Conservation (phyloP, 495 filamentous ascomycete genomes). For the Beverwykella pulmonaria region DNA sequence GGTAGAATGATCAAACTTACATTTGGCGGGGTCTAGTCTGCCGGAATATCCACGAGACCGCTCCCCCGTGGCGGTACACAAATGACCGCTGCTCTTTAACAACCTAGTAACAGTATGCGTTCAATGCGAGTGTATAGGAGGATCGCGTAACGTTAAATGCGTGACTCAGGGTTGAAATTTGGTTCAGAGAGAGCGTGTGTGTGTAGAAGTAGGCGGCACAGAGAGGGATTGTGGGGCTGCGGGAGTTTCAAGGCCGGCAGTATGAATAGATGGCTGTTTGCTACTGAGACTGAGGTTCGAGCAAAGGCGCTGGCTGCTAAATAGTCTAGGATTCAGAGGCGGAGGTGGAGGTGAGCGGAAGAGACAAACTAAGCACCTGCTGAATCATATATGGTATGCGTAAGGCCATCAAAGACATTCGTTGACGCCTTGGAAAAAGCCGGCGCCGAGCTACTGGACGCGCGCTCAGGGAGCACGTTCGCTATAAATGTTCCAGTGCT, state of each 20-base stretch:
- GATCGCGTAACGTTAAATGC: neutral
- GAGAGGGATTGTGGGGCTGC: neutral
- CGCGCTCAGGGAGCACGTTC: constrained; percentile 10
- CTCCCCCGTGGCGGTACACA: neutral
- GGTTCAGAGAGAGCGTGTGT: too few relatives aligned
- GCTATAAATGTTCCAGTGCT: constrained; percentile 19
- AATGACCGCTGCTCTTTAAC: neutral
- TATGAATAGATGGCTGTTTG: constrained; percentile 4
- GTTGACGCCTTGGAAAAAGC: neutral
- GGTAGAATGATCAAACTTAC: neutral
- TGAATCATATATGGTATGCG: neutral
- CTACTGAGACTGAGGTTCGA: constrained; percentile 7
- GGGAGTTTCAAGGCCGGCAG: neutral
- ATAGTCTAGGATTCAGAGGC: neutral
- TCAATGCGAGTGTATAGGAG: neutral
- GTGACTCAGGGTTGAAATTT: too few relatives aligned
- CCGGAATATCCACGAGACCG: neutral
- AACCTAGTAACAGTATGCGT: neutral
- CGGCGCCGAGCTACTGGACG: constrained; percentile 20
- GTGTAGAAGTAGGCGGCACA: constrained; percentile 3
- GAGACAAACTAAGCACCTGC: constrained; percentile 4
- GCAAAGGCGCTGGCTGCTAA: neutral
- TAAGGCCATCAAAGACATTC: neutral
- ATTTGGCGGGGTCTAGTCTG: neutral
- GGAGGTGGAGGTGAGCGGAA: neutral